A percentile compares a stretch with the other conserved stretches of the same genome.
phyloP scores from a whole-genome alignment of 192 early-diverging fungal genomes.

The Podila epicladia region DNA sequence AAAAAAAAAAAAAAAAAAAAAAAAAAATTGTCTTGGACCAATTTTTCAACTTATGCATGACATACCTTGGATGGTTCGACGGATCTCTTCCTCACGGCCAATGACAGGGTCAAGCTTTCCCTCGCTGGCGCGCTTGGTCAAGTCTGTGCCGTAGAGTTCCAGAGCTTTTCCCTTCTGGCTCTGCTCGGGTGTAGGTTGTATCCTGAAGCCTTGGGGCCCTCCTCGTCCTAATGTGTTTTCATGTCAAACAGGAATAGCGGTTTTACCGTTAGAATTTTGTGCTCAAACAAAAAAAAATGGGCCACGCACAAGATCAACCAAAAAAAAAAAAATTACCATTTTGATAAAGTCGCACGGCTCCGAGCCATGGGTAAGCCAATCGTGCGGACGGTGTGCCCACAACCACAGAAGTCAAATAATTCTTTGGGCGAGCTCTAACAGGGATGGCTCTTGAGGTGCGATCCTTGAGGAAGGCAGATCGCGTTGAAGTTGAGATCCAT shows the following conservation, averaged over 20 bases:
- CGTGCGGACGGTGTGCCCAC: slow-evolving; percentile 1
- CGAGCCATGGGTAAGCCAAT: neutral
- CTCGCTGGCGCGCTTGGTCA: slow-evolving; percentile 76
- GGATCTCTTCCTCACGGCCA: slow-evolving; percentile 81
- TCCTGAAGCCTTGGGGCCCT: slow-evolving; percentile 44
- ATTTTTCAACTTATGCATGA: neutral
- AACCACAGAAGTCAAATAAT: neutral
- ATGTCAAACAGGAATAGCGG: too few relatives aligned
- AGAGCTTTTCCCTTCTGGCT: slow-evolving; percentile 49
- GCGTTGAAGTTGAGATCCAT: neutral
- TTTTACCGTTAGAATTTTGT: neutral
- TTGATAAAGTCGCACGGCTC: slow-evolving; percentile 29
- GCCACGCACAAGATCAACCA: neutral
- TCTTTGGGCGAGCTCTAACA: neutral
- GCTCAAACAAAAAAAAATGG: neutral
- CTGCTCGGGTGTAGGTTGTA: slow-evolving; percentile 38
- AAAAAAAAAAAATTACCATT: slow-evolving; percentile 9
- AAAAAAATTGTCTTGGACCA: neutral
- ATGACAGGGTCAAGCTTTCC: slow-evolving; percentile 88
- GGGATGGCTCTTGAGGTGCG: neutral
- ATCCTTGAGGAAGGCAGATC: neutral
- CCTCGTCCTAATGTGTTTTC: neutral
- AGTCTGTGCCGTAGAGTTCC: slow-evolving; percentile 67
- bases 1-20: too few relatives aligned
- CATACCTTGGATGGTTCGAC: slow-evolving; percentile 78